These are phyloP conservation scores for Kondoa subrosea DNA, from an alignment of 768 basidiomycete species.

Conservation along the genomic window DNA sequence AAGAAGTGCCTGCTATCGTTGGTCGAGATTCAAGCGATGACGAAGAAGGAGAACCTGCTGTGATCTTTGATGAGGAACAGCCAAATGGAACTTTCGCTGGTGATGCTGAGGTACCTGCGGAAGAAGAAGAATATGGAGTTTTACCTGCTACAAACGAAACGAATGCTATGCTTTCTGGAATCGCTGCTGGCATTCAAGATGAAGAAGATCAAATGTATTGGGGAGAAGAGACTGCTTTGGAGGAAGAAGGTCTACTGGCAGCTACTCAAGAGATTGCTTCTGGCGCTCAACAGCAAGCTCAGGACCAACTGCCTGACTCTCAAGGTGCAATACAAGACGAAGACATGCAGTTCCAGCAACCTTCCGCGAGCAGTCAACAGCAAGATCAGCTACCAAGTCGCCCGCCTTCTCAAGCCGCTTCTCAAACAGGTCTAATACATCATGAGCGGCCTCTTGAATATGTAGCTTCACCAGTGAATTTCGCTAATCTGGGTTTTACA, in stretches of 20 bases:
- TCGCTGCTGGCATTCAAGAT: not conserved
- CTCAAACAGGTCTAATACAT: no score
- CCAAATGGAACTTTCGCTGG: not conserved
- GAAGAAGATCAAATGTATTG: not conserved
- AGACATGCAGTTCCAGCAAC: no score
- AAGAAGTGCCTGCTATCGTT: not conserved
- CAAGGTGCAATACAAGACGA: no score
- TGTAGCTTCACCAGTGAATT: not conserved
- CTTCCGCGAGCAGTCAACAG: no score
- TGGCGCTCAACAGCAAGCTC: not conserved
- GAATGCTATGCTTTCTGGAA: not conserved
- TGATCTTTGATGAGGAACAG: not conserved
- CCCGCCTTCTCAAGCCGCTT: no score
- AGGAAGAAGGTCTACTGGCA: not conserved
- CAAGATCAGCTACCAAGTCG: no score
- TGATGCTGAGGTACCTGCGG: not conserved
- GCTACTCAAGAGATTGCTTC: not conserved
- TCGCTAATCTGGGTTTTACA: constrained; percentile 11
- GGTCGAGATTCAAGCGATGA: not conserved
- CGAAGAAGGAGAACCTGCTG: not conserved
- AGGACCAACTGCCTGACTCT: no score
- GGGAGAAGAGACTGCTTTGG: not conserved
- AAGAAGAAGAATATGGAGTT: not conserved
- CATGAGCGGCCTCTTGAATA: no score
- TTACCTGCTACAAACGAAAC: not conserved